These are phyloP conservation scores for Scedosporium aurantiacum DNA, from an alignment of 2,329 filamentous ascomycete genomes.

Conservation along the genomic window DNA sequence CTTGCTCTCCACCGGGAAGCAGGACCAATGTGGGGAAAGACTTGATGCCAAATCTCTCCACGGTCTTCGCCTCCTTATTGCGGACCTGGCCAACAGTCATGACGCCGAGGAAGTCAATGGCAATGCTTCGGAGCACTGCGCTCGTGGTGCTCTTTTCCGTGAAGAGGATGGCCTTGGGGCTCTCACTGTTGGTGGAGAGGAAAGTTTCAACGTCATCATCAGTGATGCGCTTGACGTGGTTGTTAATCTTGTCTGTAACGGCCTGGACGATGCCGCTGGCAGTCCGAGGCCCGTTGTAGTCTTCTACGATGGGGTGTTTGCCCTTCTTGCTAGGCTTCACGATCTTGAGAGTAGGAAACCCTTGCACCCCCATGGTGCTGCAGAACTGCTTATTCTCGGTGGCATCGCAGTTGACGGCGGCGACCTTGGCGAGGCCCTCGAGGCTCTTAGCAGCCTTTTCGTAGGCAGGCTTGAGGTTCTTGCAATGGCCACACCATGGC, in stretches of 20 bases:
- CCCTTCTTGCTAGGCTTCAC: constrained; percentile 72
- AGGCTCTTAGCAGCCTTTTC: constrained; percentile 87
- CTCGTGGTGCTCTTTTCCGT: constrained; percentile 86
- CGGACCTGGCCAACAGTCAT: constrained; percentile 75
- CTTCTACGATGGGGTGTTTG: constrained; percentile 71
- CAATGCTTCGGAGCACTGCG: constrained; percentile 69
- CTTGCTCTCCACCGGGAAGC: constrained; percentile 58
- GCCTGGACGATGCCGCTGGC: constrained; percentile 83
- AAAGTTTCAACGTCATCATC: constrained; percentile 72
- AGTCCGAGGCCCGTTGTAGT: constrained; percentile 75
- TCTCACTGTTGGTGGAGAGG: constrained; percentile 53
- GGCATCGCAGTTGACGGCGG: constrained; percentile 89
- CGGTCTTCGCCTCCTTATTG: constrained; percentile 62
- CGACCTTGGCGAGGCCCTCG: constrained; percentile 86
- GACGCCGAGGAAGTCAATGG: constrained; percentile 79
- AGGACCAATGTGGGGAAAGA: constrained; percentile 75
- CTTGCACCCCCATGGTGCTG: constrained; percentile 73
- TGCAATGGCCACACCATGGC: constrained; percentile 95
- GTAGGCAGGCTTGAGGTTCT: constrained; percentile 90
- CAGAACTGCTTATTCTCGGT: constrained; percentile 86
- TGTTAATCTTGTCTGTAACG: constrained; percentile 79
- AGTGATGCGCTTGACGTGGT: constrained; percentile 72
- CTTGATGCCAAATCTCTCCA: constrained; percentile 63
- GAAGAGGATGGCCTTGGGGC: constrained; percentile 80
- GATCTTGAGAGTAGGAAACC: constrained; percentile 94